Conservation (phyloP, 257 asterid genomes). For the Oldenlandia corymbosa region DNA sequence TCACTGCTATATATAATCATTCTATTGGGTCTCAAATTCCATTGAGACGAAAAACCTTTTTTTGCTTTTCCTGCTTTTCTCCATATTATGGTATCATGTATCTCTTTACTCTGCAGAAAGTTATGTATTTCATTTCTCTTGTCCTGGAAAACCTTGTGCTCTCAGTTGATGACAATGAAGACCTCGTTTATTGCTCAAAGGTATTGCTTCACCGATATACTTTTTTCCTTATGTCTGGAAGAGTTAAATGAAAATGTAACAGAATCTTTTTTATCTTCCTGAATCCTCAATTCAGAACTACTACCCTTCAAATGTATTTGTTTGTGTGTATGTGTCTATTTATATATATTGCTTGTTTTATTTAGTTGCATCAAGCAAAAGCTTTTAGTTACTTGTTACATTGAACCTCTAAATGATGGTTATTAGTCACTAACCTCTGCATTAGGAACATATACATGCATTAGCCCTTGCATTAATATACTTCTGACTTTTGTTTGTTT, state of each 20-base stretch:
- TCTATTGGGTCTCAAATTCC: slow-evolving; percentile 4
- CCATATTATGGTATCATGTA: slow-evolving; percentile 10
- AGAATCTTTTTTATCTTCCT: not conserved
- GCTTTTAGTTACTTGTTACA: not conserved
- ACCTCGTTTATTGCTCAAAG: slow-evolving; percentile 89
- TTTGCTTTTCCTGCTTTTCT: not conserved
- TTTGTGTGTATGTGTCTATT: too few relatives aligned
- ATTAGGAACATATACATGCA: not conserved
- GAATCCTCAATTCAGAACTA: slow-evolving; percentile 4
- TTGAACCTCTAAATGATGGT: not conserved
- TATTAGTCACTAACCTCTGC: not conserved
- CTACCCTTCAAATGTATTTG: too few relatives aligned
- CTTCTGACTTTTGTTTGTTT: not conserved
- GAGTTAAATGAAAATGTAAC: not conserved
- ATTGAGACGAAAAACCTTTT: slow-evolving; percentile 1
- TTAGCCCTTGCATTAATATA: not conserved
- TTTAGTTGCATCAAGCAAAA: not conserved
- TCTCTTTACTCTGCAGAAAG: slow-evolving; percentile 56
- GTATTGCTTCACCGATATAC: slow-evolving; percentile 31
- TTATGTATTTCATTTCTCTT: slow-evolving; percentile 82
- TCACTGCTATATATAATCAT: not conserved
- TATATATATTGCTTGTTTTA: too few relatives aligned
- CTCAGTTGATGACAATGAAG: slow-evolving; percentile 78
- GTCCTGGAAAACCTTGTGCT: slow-evolving; percentile 87
- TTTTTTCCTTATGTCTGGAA: not conserved